A percentile compares a stretch with the other conserved stretches of the same genome.
These are phyloP conservation scores for Aspergillus avenaceus DNA, from an alignment of 495 filamentous ascomycete species.

Conservation along the genomic window DNA sequence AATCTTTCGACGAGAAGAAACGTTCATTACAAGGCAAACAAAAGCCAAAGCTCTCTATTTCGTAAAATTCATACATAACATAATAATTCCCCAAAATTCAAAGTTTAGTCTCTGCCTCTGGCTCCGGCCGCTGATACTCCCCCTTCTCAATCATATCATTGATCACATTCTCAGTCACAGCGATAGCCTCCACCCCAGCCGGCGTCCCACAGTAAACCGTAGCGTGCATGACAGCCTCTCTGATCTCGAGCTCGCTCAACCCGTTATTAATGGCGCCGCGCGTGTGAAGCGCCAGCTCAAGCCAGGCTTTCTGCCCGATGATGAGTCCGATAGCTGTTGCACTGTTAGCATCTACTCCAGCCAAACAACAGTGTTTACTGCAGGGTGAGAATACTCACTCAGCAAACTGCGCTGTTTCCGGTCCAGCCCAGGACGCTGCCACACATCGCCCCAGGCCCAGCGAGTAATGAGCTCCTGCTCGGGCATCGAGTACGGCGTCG, in stretches of 20 bases:
- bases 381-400: constrained; percentile 18
- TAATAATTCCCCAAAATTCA: too few relatives aligned
- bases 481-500: constrained; percentile 30
- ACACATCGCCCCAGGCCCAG: constrained; percentile 45
- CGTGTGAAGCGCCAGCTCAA: constrained; percentile 47
- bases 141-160: constrained; percentile 16
- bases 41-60: background rate
- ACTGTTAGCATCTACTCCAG: background rate
- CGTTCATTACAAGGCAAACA: too few relatives aligned
- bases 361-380: too few relatives aligned
- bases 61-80: background rate
- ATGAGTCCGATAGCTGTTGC: constrained; percentile 40
- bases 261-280: constrained; percentile 49
- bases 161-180: constrained; percentile 10
- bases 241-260: constrained; percentile 44
- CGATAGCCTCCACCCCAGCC: constrained; percentile 51
- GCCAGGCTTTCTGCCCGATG: constrained; percentile 37
- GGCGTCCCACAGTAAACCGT: constrained; percentile 54
- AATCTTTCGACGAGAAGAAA: too few relatives aligned
- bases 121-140: constrained; percentile 8
- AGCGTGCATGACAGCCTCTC: constrained; percentile 44
- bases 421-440: constrained; percentile 46
- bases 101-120: background rate
- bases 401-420: constrained; percentile 43
- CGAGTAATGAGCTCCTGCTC: constrained; percentile 42